Evolutionary conservation across 2,329 filamentous ascomycete genomes (phyloP).

Genomic region (Fusarium guadeloupense): DNA sequence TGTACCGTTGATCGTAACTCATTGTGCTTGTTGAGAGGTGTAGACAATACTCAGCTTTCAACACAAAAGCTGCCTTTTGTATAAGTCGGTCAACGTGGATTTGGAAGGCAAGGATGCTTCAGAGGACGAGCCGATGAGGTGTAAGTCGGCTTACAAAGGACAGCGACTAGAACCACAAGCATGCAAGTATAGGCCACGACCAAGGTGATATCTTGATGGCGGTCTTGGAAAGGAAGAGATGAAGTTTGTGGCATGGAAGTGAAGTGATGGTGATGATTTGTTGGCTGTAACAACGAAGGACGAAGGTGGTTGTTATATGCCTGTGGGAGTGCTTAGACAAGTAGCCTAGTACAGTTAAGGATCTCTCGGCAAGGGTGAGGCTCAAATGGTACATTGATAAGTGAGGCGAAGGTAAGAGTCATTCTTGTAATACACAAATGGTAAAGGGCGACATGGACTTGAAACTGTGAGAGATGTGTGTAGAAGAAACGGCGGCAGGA

Average conservation of each 20-base stretch:
- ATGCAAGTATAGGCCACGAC: slow-evolving; percentile 26
- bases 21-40: slow-evolving; percentile 13
- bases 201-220: slow-evolving; percentile 31
- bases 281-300: slow-evolving; percentile 1
- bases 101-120: slow-evolving; percentile 16
- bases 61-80: not conserved
- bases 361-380: slow-evolving; percentile 35
- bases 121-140: slow-evolving; percentile 22
- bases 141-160: slow-evolving; percentile 4
- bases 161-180: not conserved
- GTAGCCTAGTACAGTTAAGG: slow-evolving; percentile 15
- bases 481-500: slow-evolving; percentile 13
- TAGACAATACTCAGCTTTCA: not conserved
- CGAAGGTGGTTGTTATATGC: slow-evolving; percentile 26
- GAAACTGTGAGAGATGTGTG: slow-evolving; percentile 30
- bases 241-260: slow-evolving; percentile 29
- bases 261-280: slow-evolving; percentile 6
- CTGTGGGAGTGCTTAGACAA: not conserved
- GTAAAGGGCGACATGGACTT: slow-evolving; percentile 30
- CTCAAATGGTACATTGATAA: slow-evolving; percentile 44
- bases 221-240: slow-evolving; percentile 19
- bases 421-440: slow-evolving; percentile 30
- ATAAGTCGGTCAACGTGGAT: slow-evolving; percentile 5
- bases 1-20: slow-evolving; percentile 28
- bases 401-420: slow-evolving; percentile 42